phyloP scores from a whole-genome alignment of 768 basidiomycete genomes.

The Trichaptum fuscoviolaceum region DNA sequence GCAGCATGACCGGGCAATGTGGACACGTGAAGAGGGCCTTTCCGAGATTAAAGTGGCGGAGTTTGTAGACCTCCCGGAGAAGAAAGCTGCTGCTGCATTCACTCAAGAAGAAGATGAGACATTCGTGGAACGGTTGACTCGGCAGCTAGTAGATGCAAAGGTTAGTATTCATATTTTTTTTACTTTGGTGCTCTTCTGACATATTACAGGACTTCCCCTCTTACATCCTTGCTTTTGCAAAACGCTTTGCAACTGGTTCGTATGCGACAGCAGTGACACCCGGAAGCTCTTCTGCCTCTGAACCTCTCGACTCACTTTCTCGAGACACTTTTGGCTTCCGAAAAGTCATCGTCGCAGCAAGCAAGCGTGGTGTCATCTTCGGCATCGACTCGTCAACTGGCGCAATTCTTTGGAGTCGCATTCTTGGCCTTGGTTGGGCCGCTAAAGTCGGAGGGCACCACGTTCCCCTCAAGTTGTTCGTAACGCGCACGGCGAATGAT shows the following conservation, averaged over 20 bases:
- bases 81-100: slow-evolving; percentile 30
- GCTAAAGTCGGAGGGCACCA: slow-evolving; percentile 49
- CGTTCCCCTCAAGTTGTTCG: slow-evolving; percentile 57
- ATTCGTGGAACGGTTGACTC: slow-evolving; percentile 42
- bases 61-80: slow-evolving; percentile 76
- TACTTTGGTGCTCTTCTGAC: not conserved
- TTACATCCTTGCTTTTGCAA: slow-evolving; percentile 60
- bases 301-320: slow-evolving; percentile 34
- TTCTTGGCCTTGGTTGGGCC: slow-evolving; percentile 71
- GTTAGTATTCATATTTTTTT: slow-evolving; percentile 32
- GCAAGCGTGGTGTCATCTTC: slow-evolving; percentile 67
- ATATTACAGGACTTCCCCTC: slow-evolving; percentile 56
- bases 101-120: slow-evolving; percentile 36
- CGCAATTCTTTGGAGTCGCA: slow-evolving; percentile 70
- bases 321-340: slow-evolving; percentile 85
- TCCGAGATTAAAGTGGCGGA: slow-evolving; percentile 56
- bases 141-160: slow-evolving; percentile 59
- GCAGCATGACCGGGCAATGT: slow-evolving; percentile 53
- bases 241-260: slow-evolving; percentile 67
- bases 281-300: slow-evolving; percentile 26
- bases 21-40: slow-evolving; percentile 81
- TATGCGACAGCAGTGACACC: slow-evolving; percentile 40
- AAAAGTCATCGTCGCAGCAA: slow-evolving; percentile 74
- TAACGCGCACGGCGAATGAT: slow-evolving; percentile 42
- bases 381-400: slow-evolving; percentile 81